phyloP scores from a whole-genome alignment of 208 protist species.

The Balamuthia mandrillaris region DNA sequence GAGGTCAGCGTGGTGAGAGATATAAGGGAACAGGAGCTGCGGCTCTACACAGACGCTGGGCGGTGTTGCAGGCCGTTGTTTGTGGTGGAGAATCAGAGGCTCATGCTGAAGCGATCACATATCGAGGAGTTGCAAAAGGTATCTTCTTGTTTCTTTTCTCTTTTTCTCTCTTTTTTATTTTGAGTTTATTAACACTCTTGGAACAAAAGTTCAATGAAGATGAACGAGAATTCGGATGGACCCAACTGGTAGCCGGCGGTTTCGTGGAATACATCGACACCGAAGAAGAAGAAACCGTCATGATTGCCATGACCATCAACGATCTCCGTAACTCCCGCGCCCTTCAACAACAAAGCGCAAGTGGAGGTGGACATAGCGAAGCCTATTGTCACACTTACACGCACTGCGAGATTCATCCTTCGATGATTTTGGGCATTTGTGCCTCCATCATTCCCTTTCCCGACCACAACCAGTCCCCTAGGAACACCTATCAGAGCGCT shows the following conservation, averaged over 20 bases:
- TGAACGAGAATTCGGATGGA: constrained; percentile 71
- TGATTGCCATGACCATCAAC: constrained; percentile 80
- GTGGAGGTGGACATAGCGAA: constrained; percentile 8
- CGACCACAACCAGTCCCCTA: constrained; percentile 92
- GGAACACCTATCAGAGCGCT: constrained; percentile 94
- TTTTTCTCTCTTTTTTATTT: neutral
- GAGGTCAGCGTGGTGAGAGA: constrained; percentile 73
- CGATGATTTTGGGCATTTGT: constrained; percentile 92
- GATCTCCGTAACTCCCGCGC: constrained; percentile 49
- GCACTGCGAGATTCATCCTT: constrained; percentile 95
- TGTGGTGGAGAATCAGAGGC: constrained; percentile 76
- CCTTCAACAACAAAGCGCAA: too few relatives aligned
- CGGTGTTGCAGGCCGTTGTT: constrained; percentile 75
- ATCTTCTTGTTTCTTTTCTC: neutral
- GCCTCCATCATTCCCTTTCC: constrained; percentile 95
- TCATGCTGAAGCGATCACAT: constrained; percentile 69
- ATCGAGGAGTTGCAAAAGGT: constrained; percentile 56
- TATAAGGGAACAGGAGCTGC: constrained; percentile 74
- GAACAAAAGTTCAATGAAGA: constrained; percentile 35
- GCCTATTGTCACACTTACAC: constrained; percentile 77
- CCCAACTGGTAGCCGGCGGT: constrained; percentile 84
- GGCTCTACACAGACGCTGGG: constrained; percentile 80
- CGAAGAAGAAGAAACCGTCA: constrained; percentile 77
- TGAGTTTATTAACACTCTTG: neutral
- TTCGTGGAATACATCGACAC: constrained; percentile 87